Base-by-base conservation (phyloP, 805 yeast genomes). In the Metschnikowia rubicola region DNA sequence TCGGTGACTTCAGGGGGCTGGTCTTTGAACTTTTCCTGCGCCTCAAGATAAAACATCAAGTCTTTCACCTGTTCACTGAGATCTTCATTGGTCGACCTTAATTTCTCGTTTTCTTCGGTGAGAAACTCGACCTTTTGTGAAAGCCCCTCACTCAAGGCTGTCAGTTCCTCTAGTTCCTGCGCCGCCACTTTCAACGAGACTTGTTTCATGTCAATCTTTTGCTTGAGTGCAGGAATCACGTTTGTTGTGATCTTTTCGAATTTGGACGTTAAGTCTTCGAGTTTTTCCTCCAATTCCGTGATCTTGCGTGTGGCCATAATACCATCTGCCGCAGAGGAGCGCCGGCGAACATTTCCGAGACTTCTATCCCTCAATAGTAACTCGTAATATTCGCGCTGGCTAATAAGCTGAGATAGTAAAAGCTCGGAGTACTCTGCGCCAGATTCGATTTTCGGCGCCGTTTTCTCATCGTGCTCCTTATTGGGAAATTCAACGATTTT, bases 311-410 rank as follows among this genome's bases (percentile, higher is more conserved):
- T 46, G 28, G 37, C 30, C 31, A 37, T 39, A 26, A 31, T 34
- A 12, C 17, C 31, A 2, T 30, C 34, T 13, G 48, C 58, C 5
- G 44, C 39, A 3, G 56, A 54, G 5, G 57, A 51, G 7, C 56
- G 51, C 7, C 58, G 42, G 10, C 54, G 41, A 11, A 36, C 46
- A n/a, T 52, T 48, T 9, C 51, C 41, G 6, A 35, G 48, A 10
- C 44, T 59, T 30, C 52, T 55, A 35, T 64, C 66, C 11, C 54
- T 50, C 19, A 71, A 46, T 15, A 71, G 54, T 11, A 71, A 67
- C 59, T 89, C 96, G 61, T 85, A 90, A 63, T 83, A 86, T 51
- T 86, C 92, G 47, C 96, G 71, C 63, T 90, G 96, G 8, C 94
- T 84, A 46, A 89, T 95, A 44, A 90, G 68, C 59, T 90, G 96